Conservation (phyloP, 1,284 basidiomycete species). For the Veloporphyrellus conicus region DNA sequence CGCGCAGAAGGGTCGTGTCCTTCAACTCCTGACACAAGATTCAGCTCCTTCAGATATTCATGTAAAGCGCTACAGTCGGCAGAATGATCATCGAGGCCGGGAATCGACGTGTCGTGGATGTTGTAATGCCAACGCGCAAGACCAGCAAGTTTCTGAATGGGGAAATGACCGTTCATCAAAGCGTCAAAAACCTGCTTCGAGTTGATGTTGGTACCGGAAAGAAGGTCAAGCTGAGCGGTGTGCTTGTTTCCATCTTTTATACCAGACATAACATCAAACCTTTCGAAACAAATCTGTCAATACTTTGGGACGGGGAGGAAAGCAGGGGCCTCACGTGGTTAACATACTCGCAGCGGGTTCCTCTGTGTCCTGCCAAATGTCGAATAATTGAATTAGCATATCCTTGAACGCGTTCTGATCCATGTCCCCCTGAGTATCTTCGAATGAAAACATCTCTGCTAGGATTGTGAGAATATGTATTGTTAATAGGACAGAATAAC, state of each 20-base stretch:
- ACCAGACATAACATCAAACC: conserved; percentile 59
- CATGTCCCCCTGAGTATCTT: conserved; percentile 30
- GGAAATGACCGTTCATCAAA: conserved; percentile 45
- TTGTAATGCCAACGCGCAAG: conserved; percentile 51
- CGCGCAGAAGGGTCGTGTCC: conserved; percentile 39
- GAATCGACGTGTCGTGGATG: conserved; percentile 43
- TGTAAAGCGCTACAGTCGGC: conserved; percentile 34
- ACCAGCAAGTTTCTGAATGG: conserved; percentile 38
- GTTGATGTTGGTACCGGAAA: conserved; percentile 49
- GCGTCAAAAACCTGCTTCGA: conserved; percentile 51
- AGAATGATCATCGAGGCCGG: conserved; percentile 39
- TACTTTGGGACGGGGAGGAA: not conserved
- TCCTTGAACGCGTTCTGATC: conserved; percentile 43
- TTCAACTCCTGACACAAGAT: conserved; percentile 36
- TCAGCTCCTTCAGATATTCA: conserved; percentile 41
- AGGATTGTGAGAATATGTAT: conserved; percentile 6
- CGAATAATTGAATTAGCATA: conserved; percentile 48
- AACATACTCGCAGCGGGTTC: conserved; percentile 48
- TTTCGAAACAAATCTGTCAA: conserved; percentile 26
- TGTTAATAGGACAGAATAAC: not conserved
- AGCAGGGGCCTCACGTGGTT: conserved; percentile 44
- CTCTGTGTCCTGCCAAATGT: conserved; percentile 51
- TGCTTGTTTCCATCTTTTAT: conserved; percentile 45
- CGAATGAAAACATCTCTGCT: conserved; percentile 40
- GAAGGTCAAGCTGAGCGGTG: conserved; percentile 50